Evolutionary conservation across 139 green algal species (phyloP).

Genomic region (Micractinium conductrix): DNA sequence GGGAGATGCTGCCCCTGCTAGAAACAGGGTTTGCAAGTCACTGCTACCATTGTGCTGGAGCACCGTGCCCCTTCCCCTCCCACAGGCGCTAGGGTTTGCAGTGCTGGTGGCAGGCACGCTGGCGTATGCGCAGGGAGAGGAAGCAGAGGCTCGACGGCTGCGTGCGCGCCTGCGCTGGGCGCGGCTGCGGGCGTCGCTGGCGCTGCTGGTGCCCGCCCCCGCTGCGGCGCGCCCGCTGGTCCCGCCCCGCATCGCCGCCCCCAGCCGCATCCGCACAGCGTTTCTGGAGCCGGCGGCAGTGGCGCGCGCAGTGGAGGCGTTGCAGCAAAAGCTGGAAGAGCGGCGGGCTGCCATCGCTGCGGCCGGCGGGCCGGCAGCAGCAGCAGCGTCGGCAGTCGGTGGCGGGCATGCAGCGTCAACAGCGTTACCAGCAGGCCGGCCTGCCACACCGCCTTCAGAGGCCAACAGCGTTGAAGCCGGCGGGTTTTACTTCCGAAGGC

Average conservation of each 20-base stretch:
- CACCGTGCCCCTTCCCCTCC: too few species aligned
- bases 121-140: background rate
- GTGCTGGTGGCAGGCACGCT: constrained; percentile 24
- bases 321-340: background rate
- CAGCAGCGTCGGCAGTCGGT: too few species aligned
- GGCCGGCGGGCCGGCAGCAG: background rate
- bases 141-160: constrained; percentile 1
- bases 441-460: too few species aligned
- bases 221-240: background rate
- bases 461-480: too few species aligned
- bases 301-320: background rate
- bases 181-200: background rate
- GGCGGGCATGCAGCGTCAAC: too few species aligned
- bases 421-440: too few species aligned
- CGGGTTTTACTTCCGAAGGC: too few species aligned
- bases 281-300: background rate
- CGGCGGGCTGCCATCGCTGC: background rate
- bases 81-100: background rate
- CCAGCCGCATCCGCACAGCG: background rate
- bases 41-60: too few species aligned
- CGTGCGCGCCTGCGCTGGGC: constrained; percentile 14
- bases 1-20: too few species aligned
- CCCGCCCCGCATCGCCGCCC: constrained; percentile 1
- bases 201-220: background rate
- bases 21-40: too few species aligned